phyloP scores from a whole-genome alignment of 371 early-diverging fungal genomes.

The Rhizopus arrhizus region DNA sequence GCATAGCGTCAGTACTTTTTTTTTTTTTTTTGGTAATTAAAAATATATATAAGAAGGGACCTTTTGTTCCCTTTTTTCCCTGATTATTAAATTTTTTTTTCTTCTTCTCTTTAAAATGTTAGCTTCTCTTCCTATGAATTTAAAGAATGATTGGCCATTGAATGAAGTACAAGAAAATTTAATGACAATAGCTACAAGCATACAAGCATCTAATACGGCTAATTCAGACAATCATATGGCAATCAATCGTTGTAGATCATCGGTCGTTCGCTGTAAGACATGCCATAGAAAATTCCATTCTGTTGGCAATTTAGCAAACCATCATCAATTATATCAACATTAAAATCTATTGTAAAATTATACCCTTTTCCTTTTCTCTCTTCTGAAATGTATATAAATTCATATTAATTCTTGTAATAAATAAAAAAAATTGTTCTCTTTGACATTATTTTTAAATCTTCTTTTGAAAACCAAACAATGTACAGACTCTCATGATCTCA shows the following conservation, averaged over 20 bases:
- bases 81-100: background rate
- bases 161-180: slow-evolving; percentile 27
- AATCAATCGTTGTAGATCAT: slow-evolving; percentile 2
- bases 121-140: background rate
- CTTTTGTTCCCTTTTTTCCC: background rate
- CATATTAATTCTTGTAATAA: background rate
- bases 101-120: background rate
- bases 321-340: slow-evolving; percentile 48
- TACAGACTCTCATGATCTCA: too few species aligned
- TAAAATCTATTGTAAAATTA: slow-evolving; percentile 8
- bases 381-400: too few species aligned
- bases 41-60: background rate
- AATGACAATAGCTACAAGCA: slow-evolving; percentile 26
- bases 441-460: background rate
- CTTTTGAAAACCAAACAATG: too few species aligned
- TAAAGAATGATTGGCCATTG: slow-evolving; percentile 25
- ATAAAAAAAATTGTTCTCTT: too few species aligned
- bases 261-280: slow-evolving; percentile 32
- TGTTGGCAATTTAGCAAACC: slow-evolving; percentile 39
- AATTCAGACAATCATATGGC: background rate
- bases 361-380: background rate
- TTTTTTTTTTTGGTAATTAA: background rate
- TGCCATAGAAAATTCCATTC: slow-evolving; percentile 49
- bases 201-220: background rate
- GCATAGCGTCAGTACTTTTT: background rate